Conservation (phyloP, 768 basidiomycete species). For the Termitomyces heimii region DNA sequence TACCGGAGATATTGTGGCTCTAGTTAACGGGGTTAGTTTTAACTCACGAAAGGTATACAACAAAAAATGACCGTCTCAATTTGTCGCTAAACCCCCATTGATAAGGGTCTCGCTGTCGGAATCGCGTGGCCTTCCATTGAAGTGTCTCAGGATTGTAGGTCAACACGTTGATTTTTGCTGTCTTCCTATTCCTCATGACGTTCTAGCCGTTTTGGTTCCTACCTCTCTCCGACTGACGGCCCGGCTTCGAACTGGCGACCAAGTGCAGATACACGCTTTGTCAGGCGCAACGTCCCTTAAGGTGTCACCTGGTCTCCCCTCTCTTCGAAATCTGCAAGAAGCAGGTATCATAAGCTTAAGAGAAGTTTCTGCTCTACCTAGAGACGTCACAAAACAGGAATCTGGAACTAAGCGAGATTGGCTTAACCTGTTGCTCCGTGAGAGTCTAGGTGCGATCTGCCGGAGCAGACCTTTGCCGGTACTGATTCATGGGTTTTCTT, state of each 20-base stretch:
- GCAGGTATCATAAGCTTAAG: slow-evolving; percentile 47
- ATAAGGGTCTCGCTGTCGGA: slow-evolving; percentile 61
- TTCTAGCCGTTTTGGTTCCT: slow-evolving; percentile 50
- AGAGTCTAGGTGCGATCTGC: slow-evolving; percentile 52
- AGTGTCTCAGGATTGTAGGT: slow-evolving; percentile 52
- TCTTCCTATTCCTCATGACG: slow-evolving; percentile 9
- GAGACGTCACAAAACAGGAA: slow-evolving; percentile 11
- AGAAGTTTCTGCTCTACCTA: slow-evolving; percentile 30
- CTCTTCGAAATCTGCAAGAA: slow-evolving; percentile 41
- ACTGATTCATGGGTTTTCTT: slow-evolving; percentile 6
- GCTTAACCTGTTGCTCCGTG: slow-evolving; percentile 61
- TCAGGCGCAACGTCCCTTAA: slow-evolving; percentile 30
- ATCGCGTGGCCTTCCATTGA: slow-evolving; percentile 74
- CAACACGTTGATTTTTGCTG: slow-evolving; percentile 5
- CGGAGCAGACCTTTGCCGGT: not conserved
- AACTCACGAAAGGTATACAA: slow-evolving; percentile 20
- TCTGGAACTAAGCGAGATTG: slow-evolving; percentile 47
- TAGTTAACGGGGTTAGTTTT: slow-evolving; percentile 36
- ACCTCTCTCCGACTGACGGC: slow-evolving; percentile 58
- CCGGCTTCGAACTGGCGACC: slow-evolving; percentile 41
- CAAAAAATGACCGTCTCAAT: not conserved
- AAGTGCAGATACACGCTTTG: slow-evolving; percentile 44
- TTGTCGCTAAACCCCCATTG: slow-evolving; percentile 10
- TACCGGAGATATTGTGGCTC: slow-evolving; percentile 64
- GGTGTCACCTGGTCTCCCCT: slow-evolving; percentile 39